A percentile compares a stretch with the other conserved stretches of the same genome.
phyloP scores from a whole-genome alignment of 257 asterid genomes.

The Scutellaria galericulata region DNA sequence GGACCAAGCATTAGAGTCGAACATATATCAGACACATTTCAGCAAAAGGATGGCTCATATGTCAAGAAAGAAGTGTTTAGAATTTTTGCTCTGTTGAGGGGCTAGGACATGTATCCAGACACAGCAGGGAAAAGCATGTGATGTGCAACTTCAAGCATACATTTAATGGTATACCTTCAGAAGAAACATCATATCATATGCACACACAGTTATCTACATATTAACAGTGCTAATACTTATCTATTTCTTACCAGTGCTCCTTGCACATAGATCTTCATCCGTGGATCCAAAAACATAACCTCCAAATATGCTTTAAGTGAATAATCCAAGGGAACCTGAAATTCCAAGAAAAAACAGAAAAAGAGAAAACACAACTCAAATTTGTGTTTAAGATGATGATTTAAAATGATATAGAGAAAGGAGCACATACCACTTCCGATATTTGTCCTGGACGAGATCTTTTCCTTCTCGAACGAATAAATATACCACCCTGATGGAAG shows the following conservation, averaged over 20 bases:
- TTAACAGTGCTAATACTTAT: conserved; percentile 46
- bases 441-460: conserved; percentile 90
- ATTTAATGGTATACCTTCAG: conserved; percentile 12
- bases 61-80: conserved; percentile 5
- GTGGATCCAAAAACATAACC: conserved; percentile 81
- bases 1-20: background rate
- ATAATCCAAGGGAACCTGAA: conserved; percentile 82
- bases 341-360: conserved; percentile 33
- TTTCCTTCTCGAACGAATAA: conserved; percentile 61
- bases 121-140: conserved; percentile 1
- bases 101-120: conserved; percentile 3
- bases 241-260: conserved; percentile 60
- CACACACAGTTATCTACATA: conserved; percentile 10
- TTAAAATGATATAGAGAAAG: conserved; percentile 11
- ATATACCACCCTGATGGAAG: conserved; percentile 72
- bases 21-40: background rate
- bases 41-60: background rate
- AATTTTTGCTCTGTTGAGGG: background rate
- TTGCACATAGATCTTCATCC: conserved; percentile 81
- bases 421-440: conserved; percentile 46
- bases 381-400: background rate
- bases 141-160: background rate
- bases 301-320: conserved; percentile 73
- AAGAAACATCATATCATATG: background rate
- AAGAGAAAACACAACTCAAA: background rate